phyloP scores from a whole-genome alignment of 78 protist genomes.

The Monosiga brevicollis region DNA sequence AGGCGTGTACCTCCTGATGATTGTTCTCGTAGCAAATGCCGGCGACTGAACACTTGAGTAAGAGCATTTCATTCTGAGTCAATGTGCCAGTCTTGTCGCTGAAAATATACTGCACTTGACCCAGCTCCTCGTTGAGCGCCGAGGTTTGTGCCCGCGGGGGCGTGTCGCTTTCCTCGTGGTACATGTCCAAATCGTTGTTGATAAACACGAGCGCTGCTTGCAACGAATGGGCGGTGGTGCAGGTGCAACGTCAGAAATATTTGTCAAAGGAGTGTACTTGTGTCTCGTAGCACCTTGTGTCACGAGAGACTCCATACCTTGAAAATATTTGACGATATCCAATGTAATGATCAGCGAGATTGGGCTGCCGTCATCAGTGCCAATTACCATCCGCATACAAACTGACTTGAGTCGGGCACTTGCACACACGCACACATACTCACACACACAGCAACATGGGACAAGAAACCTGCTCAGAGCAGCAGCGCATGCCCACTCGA shows the following conservation, averaged over 20 bases:
- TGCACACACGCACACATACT: too few relatives aligned
- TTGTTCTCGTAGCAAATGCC: background rate
- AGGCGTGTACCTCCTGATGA: background rate
- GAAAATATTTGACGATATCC: conserved; percentile 74
- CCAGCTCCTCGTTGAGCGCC: conserved; percentile 56
- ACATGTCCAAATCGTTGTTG: conserved; percentile 46
- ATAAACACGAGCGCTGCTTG: conserved; percentile 36
- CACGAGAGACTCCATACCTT: background rate
- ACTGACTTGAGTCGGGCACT: too few relatives aligned
- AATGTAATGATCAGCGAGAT: conserved; percentile 77
- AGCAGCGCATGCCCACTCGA: background rate
- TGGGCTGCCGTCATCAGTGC: too few relatives aligned
- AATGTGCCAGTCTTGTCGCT: conserved; percentile 97
- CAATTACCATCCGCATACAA: too few relatives aligned
- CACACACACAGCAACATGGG: too few relatives aligned
- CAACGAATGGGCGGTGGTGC: background rate
- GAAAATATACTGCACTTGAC: conserved; percentile 43
- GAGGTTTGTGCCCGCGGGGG: conserved; percentile 57
- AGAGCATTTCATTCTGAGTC: conserved; percentile 83
- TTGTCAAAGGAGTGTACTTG: background rate
- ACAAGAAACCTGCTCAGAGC: background rate
- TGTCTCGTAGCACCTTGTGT: background rate
- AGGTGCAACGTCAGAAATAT: too few relatives aligned
- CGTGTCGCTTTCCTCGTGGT: conserved; percentile 41
- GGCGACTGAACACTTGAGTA: conserved; percentile 1